Conservation (phyloP, 1,284 basidiomycete genomes). For the Anthracocystis walkeri region DNA sequence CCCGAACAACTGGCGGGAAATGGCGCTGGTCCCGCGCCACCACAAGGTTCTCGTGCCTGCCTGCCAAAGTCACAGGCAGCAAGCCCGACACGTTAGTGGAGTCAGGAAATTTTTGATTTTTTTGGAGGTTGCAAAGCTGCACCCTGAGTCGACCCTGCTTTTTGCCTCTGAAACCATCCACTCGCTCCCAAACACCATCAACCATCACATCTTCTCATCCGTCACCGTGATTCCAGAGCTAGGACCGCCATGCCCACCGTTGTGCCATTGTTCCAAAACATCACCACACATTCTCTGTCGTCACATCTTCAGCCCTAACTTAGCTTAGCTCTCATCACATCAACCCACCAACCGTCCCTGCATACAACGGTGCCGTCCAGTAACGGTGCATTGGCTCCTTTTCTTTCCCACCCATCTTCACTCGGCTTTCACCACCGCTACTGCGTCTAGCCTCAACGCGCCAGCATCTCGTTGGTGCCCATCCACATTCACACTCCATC, state of each 20-base stretch:
- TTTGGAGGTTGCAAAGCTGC: constrained; percentile 2
- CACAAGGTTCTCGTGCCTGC: too few species aligned
- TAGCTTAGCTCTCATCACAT: too few species aligned
- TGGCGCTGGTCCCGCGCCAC: too few species aligned
- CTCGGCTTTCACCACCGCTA: not conserved
- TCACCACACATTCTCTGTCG: not conserved
- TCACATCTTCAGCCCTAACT: not conserved
- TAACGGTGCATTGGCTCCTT: not conserved
- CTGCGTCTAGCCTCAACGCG: not conserved
- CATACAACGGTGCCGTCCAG: not conserved
- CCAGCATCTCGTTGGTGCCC: constrained; percentile 1
- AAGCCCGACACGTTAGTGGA: too few species aligned
- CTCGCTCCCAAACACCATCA: constrained; percentile 13
- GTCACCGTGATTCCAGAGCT: not conserved
- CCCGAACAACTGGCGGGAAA: too few species aligned
- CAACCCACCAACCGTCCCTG: too few species aligned
- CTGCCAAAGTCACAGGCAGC: too few species aligned
- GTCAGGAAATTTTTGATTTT: not conserved
- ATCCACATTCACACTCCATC: not conserved
- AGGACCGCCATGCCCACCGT: not conserved
- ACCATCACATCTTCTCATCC: not conserved
- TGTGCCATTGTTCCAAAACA: not conserved
- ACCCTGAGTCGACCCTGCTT: constrained; percentile 2
- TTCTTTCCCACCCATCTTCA: not conserved
- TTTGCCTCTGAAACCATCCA: constrained; percentile 4